Conservation (phyloP, 306 rosid species). For the Hippophae rhamnoides region DNA sequence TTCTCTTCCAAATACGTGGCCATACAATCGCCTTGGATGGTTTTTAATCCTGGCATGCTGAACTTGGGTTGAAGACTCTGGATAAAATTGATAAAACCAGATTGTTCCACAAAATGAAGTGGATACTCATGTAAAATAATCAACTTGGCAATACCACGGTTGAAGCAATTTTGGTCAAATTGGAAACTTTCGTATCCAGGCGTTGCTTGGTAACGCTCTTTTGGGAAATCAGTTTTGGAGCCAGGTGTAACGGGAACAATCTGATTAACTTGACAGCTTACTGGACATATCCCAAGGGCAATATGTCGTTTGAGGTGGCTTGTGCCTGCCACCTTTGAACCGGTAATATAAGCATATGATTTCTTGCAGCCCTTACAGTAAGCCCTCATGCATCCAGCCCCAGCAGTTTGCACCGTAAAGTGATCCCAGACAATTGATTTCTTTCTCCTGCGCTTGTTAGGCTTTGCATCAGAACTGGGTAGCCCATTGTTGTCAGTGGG, state of each 20-base stretch:
- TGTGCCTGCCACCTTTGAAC: constrained; percentile 74
- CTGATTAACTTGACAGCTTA: constrained; percentile 45
- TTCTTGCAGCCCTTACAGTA: constrained; percentile 71
- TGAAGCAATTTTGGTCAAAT: constrained; percentile 61
- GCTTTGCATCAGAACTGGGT: constrained; percentile 28
- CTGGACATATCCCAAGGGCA: constrained; percentile 65
- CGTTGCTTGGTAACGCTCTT: constrained; percentile 40
- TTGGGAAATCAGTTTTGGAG: constrained; percentile 32
- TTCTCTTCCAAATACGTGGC: constrained; percentile 51
- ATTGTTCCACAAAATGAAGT: constrained; percentile 73
- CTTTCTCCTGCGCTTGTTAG: constrained; percentile 55
- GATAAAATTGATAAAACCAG: constrained; percentile 54
- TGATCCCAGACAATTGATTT: constrained; percentile 83
- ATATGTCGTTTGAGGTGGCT: constrained; percentile 83
- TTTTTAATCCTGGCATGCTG: constrained; percentile 27
- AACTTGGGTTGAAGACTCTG: constrained; percentile 71
- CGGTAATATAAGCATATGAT: constrained; percentile 68
- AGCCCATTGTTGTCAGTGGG: constrained; percentile 31
- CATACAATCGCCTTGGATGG: constrained; percentile 49
- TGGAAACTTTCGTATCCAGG: constrained; percentile 28
- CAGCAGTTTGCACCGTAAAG: constrained; percentile 57
- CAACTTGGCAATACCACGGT: constrained; percentile 65
- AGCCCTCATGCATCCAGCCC: constrained; percentile 53
- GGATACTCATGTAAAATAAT: constrained; percentile 80
- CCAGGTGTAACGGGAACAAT: constrained; percentile 15